Conservation (phyloP, 208 protist species). For the Trypanosoma platydactyli region DNA sequence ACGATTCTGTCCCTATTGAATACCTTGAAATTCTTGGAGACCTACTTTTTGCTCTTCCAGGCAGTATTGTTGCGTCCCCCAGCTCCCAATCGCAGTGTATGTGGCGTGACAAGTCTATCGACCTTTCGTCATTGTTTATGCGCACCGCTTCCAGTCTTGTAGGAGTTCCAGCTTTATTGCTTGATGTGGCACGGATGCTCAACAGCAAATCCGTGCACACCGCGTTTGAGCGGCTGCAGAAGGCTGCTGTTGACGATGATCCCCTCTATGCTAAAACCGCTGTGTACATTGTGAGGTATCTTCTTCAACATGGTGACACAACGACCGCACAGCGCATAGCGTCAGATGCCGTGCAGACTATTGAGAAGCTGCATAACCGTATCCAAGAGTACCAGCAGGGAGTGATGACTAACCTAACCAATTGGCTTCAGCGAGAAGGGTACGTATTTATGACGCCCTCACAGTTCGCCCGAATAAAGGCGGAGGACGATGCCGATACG, state of each 20-base stretch:
- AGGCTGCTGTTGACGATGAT: constrained; percentile 47
- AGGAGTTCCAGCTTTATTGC: constrained; percentile 43
- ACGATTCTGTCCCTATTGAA: constrained; percentile 69
- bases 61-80: constrained; percentile 7
- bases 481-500: background rate
- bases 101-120: background rate
- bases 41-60: constrained; percentile 54
- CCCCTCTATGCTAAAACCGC: constrained; percentile 48
- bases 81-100: background rate
- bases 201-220: background rate
- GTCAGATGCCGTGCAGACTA: constrained; percentile 18
- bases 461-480: constrained; percentile 15
- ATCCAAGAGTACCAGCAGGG: constrained; percentile 15
- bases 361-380: constrained; percentile 14
- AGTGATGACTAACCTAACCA: constrained; percentile 16
- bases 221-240: constrained; percentile 37
- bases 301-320: constrained; percentile 41
- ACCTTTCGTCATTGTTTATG: background rate
- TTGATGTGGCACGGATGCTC: constrained; percentile 34
- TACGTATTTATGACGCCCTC: constrained; percentile 17
- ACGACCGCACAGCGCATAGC: constrained; percentile 27
- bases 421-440: constrained; percentile 32
- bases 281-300: constrained; percentile 45
- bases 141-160: constrained; percentile 14
- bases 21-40: constrained; percentile 63